Conservation (phyloP, 108 stramenopile species). For the Nitzschia sp. region DNA sequence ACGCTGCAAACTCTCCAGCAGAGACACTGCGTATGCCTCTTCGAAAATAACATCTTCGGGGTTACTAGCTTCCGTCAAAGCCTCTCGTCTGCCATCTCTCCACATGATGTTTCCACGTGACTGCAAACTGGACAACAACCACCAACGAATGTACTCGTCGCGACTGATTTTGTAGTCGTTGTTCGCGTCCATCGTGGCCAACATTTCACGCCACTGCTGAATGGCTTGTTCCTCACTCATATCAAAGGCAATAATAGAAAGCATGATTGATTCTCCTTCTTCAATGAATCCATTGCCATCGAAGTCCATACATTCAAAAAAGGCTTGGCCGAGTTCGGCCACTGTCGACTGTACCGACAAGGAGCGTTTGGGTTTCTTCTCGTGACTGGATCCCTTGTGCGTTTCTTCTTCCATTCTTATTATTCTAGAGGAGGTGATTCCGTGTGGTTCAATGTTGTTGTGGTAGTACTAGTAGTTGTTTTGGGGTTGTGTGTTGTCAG, state of each 20-base stretch:
- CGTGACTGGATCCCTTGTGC: too few species aligned
- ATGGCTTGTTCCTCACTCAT: background rate
- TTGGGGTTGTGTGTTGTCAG: too few species aligned
- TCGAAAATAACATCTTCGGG: background rate
- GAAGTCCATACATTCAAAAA: slow-evolving; percentile 18
- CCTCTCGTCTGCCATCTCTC: background rate
- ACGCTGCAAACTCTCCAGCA: slow-evolving; percentile 14
- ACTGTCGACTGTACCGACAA: slow-evolving; percentile 1
- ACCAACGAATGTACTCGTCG: slow-evolving; percentile 19
- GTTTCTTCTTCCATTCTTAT: too few species aligned
- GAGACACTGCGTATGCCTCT: slow-evolving; percentile 1
- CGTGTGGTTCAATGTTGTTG: too few species aligned
- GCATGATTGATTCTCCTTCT: slow-evolving; percentile 10
- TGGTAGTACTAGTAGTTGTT: too few species aligned
- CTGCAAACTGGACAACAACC: background rate
- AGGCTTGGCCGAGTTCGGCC: slow-evolving; percentile 9
- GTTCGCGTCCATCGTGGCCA: slow-evolving; percentile 5
- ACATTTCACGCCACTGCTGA: slow-evolving; percentile 4
- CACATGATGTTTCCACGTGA: too few species aligned
- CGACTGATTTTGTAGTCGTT: slow-evolving; percentile 3
- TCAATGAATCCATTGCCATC: slow-evolving; percentile 19
- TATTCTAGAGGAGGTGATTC: too few species aligned
- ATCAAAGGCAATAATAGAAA: slow-evolving; percentile 12
- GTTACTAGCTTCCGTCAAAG: background rate
- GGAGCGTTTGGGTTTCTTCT: background rate